Conservation (phyloP, 306 rosid species). For the Quercus rubra region DNA sequence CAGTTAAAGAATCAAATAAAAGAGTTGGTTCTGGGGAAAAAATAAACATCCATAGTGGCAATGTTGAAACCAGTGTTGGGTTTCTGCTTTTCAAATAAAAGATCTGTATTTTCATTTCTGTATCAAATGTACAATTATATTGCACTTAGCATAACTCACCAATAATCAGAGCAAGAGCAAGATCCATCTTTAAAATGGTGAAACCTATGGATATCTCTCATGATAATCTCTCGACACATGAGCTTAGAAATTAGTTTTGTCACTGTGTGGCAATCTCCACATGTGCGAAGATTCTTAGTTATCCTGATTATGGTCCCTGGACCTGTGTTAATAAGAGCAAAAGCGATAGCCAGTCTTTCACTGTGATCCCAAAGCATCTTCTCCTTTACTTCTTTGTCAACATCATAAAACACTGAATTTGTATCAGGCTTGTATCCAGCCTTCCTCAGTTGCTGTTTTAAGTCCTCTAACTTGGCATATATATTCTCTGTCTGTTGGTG, state of each 20-base stretch:
- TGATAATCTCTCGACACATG: constrained; percentile 38
- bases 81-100: constrained; percentile 7
- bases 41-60: constrained; percentile 11
- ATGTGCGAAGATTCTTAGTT: constrained; percentile 59
- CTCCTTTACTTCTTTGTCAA: constrained; percentile 54
- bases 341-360: constrained; percentile 57
- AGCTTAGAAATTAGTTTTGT: constrained; percentile 49
- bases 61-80: constrained; percentile 13
- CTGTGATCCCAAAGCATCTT: constrained; percentile 66
- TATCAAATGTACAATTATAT: not conserved
- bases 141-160: constrained; percentile 34
- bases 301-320: constrained; percentile 50
- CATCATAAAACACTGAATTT: constrained; percentile 51
- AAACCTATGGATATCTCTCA: constrained; percentile 58
- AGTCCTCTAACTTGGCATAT: constrained; percentile 40
- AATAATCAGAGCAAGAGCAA: constrained; percentile 60
- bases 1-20: constrained; percentile 16
- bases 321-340: constrained; percentile 45
- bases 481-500: constrained; percentile 45
- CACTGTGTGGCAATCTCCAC: constrained; percentile 55
- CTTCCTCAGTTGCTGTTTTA: constrained; percentile 47
- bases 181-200: constrained; percentile 51
- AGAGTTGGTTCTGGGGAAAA: constrained; percentile 14
- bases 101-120: constrained; percentile 4
- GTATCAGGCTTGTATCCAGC: constrained; percentile 63